These are phyloP conservation scores for Hypoxylon rickii DNA, from an alignment of 495 filamentous ascomycete species.

Conservation along the genomic window DNA sequence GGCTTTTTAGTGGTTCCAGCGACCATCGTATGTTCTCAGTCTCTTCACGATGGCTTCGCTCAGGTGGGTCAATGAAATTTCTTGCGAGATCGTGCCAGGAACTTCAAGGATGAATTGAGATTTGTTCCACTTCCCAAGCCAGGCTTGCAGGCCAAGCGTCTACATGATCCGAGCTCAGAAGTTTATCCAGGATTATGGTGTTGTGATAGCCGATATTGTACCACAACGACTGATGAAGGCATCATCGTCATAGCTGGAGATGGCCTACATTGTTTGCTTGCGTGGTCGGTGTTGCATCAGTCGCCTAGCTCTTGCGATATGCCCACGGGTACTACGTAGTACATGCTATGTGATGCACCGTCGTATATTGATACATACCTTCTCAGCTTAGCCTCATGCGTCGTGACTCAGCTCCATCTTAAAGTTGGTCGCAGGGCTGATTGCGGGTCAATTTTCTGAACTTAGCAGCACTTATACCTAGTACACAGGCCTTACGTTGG, in stretches of 20 bases:
- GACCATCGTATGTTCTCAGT: conserved; percentile 24
- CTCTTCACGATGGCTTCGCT: conserved; percentile 40
- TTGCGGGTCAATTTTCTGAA: background rate
- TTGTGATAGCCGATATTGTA: conserved; percentile 10
- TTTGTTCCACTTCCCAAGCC: conserved; percentile 2
- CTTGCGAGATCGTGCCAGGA: conserved; percentile 14
- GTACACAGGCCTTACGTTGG: no score
- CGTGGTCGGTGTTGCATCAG: conserved; percentile 21
- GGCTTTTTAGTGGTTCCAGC: conserved; percentile 19
- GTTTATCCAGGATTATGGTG: background rate
- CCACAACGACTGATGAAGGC: conserved; percentile 19
- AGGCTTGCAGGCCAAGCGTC: conserved; percentile 10
- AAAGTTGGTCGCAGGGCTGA: conserved; percentile 12
- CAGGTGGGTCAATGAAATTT: conserved; percentile 31
- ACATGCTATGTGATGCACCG: no score
- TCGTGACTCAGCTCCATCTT: background rate
- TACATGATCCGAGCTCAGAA: conserved; percentile 14
- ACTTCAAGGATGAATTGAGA: background rate
- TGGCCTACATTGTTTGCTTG: conserved; percentile 6
- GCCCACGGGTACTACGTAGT: no score
- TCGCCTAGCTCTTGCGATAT: no score
- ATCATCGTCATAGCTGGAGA: conserved; percentile 9
- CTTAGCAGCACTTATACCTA: no score
- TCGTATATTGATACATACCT: background rate
- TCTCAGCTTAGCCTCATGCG: conserved; percentile 11